A percentile compares a stretch with the other conserved stretches of the same genome.
These are phyloP conservation scores for Pythium grandisporangium DNA, from an alignment of 352 stramenopile genomes.

Conservation along the genomic window DNA sequence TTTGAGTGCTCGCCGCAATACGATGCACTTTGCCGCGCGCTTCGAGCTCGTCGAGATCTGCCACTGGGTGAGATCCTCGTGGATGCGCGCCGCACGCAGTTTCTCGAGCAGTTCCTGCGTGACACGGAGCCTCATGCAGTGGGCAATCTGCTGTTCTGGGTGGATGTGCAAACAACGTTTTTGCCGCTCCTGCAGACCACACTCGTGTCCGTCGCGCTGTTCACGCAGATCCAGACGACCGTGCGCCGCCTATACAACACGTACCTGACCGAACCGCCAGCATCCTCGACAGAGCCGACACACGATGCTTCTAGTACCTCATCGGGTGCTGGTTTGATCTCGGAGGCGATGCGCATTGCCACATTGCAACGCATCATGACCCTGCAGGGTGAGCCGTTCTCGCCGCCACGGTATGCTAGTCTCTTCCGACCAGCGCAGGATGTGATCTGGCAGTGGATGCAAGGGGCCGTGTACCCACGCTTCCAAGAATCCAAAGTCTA, in stretches of 20 bases:
- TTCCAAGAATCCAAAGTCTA: slow-evolving; percentile 57
- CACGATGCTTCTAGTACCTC: too few species aligned
- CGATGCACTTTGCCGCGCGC: slow-evolving; percentile 33
- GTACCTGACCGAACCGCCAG: slow-evolving; percentile 46
- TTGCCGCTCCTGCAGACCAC: slow-evolving; percentile 54
- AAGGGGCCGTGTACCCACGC: slow-evolving; percentile 42
- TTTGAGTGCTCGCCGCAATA: slow-evolving; percentile 45
- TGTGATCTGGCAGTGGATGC: slow-evolving; percentile 61
- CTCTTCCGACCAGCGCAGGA: slow-evolving; percentile 69
- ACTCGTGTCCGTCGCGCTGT: slow-evolving; percentile 55
- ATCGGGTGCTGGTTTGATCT: slow-evolving; percentile 22
- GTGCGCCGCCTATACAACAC: slow-evolving; percentile 59
- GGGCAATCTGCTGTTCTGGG: slow-evolving; percentile 63
- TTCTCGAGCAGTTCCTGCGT: slow-evolving; percentile 41
- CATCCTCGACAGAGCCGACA: too few species aligned
- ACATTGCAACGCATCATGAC: slow-evolving; percentile 59
- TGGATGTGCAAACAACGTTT: slow-evolving; percentile 65
- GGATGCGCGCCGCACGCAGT: slow-evolving; percentile 37
- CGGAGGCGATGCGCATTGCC: slow-evolving; percentile 41
- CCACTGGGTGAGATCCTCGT: slow-evolving; percentile 58
- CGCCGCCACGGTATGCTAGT: slow-evolving; percentile 48
- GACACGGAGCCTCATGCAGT: slow-evolving; percentile 15
- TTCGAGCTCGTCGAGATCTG: slow-evolving; percentile 43
- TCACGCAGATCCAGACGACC: slow-evolving; percentile 59
- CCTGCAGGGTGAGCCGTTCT: slow-evolving; percentile 70